Evolutionary conservation across 768 basidiomycete species (phyloP).

Genomic region (Daedaleopsis nitida): DNA sequence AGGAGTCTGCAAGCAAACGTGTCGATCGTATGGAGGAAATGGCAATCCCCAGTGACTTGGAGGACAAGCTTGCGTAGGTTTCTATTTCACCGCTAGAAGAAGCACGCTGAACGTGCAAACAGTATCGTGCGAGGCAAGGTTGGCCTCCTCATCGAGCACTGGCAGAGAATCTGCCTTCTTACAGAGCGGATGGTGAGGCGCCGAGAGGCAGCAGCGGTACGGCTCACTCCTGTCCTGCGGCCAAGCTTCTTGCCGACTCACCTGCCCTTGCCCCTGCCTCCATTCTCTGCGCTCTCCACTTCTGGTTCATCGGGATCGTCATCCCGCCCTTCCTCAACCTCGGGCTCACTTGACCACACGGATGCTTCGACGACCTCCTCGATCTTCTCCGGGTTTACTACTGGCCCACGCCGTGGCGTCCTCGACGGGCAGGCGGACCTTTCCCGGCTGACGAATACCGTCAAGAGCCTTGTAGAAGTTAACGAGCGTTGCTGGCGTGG

Average conservation of each 20-base stretch:
- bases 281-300: slow-evolving; percentile 40
- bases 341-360: slow-evolving; percentile 28
- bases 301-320: slow-evolving; percentile 23
- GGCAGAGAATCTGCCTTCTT: slow-evolving; percentile 87
- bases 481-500: slow-evolving; percentile 84
- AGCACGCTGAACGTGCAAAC: slow-evolving; percentile 8
- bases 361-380: slow-evolving; percentile 24
- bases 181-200: slow-evolving; percentile 88
- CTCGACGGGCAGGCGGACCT: slow-evolving; percentile 69
- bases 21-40: slow-evolving; percentile 86
- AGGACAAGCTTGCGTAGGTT: slow-evolving; percentile 78
- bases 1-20: slow-evolving; percentile 81
- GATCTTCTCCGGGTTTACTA: slow-evolving; percentile 26
- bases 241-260: slow-evolving; percentile 71
- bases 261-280: slow-evolving; percentile 48
- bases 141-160: slow-evolving; percentile 80
- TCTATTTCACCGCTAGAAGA: background rate
- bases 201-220: slow-evolving; percentile 91
- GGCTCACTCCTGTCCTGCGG: slow-evolving; percentile 57
- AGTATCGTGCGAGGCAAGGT: slow-evolving; percentile 79
- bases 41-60: slow-evolving; percentile 89
- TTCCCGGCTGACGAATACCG: slow-evolving; percentile 78
- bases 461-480: slow-evolving; percentile 76
- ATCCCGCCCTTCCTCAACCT: slow-evolving; percentile 32
- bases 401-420: slow-evolving; percentile 6